Evolutionary conservation across 2,329 filamentous ascomycete species (phyloP).

Genomic region (Pyricularia grisea): DNA sequence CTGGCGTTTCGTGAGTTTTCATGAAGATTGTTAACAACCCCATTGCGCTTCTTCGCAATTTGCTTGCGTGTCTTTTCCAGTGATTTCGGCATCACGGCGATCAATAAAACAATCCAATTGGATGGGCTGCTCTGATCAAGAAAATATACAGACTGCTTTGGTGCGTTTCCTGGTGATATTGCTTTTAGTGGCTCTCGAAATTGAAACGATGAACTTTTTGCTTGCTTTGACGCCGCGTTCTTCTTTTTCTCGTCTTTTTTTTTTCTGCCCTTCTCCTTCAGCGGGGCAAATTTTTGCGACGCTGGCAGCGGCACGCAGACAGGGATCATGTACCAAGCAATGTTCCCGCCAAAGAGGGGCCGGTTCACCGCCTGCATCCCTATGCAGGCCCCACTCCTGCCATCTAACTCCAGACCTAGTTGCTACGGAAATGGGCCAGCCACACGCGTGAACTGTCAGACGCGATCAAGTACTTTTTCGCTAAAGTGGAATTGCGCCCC

Average conservation of each 20-base stretch:
- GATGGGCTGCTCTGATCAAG: not conserved
- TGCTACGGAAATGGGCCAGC: not conserved
- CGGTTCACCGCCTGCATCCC: not conserved
- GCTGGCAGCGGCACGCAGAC: not conserved
- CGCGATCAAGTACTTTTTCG: not conserved
- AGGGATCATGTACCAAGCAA: not conserved
- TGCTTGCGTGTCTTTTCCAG: constrained; percentile 81
- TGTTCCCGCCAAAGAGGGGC: not conserved
- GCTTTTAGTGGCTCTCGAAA: not conserved
- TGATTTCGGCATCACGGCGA: constrained; percentile 57
- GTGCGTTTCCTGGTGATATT: constrained; percentile 1
- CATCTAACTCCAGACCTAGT: not conserved
- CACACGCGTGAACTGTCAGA: not conserved
- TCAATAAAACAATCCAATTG: not conserved
- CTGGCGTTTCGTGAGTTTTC: constrained; percentile 82
- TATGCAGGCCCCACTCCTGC: not conserved
- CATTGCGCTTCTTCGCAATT: constrained; percentile 77
- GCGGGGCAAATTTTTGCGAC: not conserved
- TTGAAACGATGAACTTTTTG: not conserved
- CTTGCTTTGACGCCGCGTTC: not conserved
- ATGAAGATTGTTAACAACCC: constrained; percentile 66
- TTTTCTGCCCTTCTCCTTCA: not conserved
- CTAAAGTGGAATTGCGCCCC: not conserved
- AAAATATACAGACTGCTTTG: not conserved
- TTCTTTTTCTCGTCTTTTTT: not conserved